A percentile compares a stretch with the other conserved stretches of the same genome.
These are phyloP conservation scores for Thelonectria blattea DNA, from an alignment of 2,329 filamentous ascomycete genomes.

Conservation along the genomic window DNA sequence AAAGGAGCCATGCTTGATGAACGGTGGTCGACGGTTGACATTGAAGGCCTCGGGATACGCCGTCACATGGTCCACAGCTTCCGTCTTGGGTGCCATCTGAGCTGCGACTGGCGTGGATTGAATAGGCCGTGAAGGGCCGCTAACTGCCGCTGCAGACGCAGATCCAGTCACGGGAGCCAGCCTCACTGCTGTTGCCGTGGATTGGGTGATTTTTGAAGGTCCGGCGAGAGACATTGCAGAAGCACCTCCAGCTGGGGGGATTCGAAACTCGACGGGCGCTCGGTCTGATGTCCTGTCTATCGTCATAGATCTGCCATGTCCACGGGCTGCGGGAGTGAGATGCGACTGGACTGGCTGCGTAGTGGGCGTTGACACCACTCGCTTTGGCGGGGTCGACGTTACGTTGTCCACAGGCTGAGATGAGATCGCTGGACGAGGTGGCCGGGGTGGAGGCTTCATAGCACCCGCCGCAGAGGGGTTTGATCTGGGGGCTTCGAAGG, in stretches of 20 bases:
- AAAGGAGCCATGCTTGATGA: constrained; percentile 71
- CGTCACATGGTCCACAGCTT: constrained; percentile 57
- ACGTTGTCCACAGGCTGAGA: constrained; percentile 28
- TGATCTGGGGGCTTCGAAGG: constrained; percentile 33
- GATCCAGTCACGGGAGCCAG: constrained; percentile 47
- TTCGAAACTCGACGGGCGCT: constrained; percentile 31
- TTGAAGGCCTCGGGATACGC: constrained; percentile 85
- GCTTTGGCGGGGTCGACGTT: constrained; percentile 36
- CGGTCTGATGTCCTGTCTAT: constrained; percentile 45
- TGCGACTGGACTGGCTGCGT: constrained; percentile 41
- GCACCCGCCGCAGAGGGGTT: constrained; percentile 23
- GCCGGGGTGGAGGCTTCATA: constrained; percentile 49
- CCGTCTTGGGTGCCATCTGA: constrained; percentile 40
- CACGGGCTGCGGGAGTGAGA: constrained; percentile 39
- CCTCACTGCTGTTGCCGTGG: constrained; percentile 25
- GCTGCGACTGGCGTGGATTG: constrained; percentile 19
- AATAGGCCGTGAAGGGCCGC: constrained; percentile 7
- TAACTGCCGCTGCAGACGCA: constrained; percentile 11
- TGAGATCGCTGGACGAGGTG: constrained; percentile 48
- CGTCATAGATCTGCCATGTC: constrained; percentile 42
- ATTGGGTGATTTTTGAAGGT: constrained; percentile 30
- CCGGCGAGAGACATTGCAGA: constrained; percentile 21
- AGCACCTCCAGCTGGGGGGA: constrained; percentile 28
- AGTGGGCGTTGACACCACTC: constrained; percentile 42
- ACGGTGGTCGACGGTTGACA: constrained; percentile 83